Conservation (phyloP, 2,329 filamentous ascomycete species). For the Exserohilum turcica region DNA sequence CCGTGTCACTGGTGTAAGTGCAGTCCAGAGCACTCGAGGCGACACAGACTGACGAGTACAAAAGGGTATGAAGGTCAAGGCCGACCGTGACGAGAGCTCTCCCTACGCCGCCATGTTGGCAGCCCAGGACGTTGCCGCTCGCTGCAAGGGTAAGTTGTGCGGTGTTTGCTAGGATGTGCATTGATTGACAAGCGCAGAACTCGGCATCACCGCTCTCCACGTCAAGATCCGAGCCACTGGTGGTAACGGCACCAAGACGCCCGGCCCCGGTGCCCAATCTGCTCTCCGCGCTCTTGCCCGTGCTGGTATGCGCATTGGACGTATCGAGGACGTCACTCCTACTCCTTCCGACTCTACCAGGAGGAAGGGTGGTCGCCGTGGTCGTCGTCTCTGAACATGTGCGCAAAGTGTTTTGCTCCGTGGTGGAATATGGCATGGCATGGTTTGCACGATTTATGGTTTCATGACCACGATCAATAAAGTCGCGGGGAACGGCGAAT, state of each 20-base stretch:
- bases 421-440: slow-evolving; percentile 42
- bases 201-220: slow-evolving; percentile 94
- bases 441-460: slow-evolving; percentile 43
- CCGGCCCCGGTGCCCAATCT: slow-evolving; percentile 97
- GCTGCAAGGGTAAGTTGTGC: slow-evolving; percentile 65
- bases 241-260: slow-evolving; percentile 99
- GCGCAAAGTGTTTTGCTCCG: slow-evolving; percentile 46
- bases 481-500: slow-evolving; percentile 48
- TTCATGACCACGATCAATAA: slow-evolving; percentile 46
- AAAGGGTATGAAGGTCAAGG: slow-evolving; percentile 89
- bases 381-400: slow-evolving; percentile 93
- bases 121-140: slow-evolving; percentile 87
- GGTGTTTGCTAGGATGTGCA: background rate
- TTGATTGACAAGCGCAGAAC: slow-evolving; percentile 51
- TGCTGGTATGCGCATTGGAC: slow-evolving; percentile 99
- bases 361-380: slow-evolving; percentile 99
- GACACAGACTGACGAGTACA: slow-evolving; percentile 6
- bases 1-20: slow-evolving; percentile 91
- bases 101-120: slow-evolving; percentile 99
- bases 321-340: slow-evolving; percentile 99
- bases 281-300: slow-evolving; percentile 98
- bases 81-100: slow-evolving; percentile 95
- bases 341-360: slow-evolving; percentile 99
- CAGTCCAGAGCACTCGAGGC: background rate
- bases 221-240: slow-evolving; percentile 99